Evolutionary conservation across 441 rosid species (phyloP), one percentile per base, ranked within the genome.

Genomic region (Kokia cookei): DNA sequence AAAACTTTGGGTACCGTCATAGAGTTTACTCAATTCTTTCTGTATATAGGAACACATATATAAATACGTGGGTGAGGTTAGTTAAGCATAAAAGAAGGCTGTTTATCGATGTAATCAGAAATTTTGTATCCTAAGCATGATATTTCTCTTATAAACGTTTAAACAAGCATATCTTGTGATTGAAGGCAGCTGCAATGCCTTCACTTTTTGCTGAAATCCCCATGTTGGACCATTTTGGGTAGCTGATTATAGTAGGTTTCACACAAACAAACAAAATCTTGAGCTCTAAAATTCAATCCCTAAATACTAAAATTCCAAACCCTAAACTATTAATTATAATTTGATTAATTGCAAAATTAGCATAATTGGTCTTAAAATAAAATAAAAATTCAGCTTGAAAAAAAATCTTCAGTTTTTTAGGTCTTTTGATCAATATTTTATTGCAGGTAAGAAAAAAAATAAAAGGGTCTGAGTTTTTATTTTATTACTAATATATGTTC

Each of bases 41-140:
- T 85, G 93, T 87, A 88, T 17, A 89, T 88, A 90, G 78, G 60
- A 73, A 73, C 77, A 82, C 55, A 76, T 15, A 82, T 47, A 83
- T 51, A 79, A 77, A 78, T 73, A 75, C 54, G 73, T 47, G 58
- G 35, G 7, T 64, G 74, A 75, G 55, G 22, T 3, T 8, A 47
- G 45, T 58, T 29, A 60, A 71, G 79, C 62, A 32, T 66, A 62
- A 42, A 72, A 9, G 77, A 45, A 57, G 19, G 43, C 27, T 59
- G 14, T 43, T 45, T 11, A 57, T 67, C 24, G 73, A 22, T 24
- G 47, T 50, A 72, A 51, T 63, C 67, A 5, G 32, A 42, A 77
- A 71, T 79, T 76, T 82, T 84, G 82, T 69, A 57, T 54, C 64
- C 4, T 43, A 5, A 15, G 47, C n/a, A 58, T 58, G 62, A 3